Evolutionary conservation across 495 filamentous ascomycete genomes (phyloP), one percentile per base, ranked within the genome.

Genomic region (Daldinia decipiens): DNA sequence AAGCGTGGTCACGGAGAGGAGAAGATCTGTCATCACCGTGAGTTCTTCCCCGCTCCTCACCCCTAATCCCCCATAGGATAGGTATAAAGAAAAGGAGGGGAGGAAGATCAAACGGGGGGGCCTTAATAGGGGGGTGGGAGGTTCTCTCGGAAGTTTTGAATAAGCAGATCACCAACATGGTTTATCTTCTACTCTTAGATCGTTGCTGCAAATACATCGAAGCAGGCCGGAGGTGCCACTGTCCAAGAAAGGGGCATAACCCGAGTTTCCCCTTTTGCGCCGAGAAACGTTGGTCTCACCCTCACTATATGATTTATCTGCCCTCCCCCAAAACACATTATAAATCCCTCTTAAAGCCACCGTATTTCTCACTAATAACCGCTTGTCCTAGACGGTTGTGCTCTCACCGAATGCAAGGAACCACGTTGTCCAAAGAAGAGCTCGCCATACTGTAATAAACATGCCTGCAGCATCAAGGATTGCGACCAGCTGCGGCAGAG

Each of bases 1-100:
- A 68, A 65, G 60, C 70, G 70, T 5, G 70, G 70, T 2, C 65
- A 72, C 12, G 70, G 70, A n/a, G 60, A 68, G 40, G 65, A 72
- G n/a, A 56, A 60, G 50, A 65, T 68, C 12, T 71, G 67, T 17
- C 62, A 59, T 51, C 63, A 67, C 26, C 66, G 71, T 66, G 47
- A 69, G 66, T 70, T 17, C 6, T 6, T 1, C 7, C 29, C 24
- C 5, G 17, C 9, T 26, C 17, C 29, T 27, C n/a, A 13, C 19
- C 38, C 9, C 32, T 34, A 4, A 34, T 34, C 32, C 32, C 12
- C 5, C 2, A 13, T 2, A 36, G 12, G 34, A 36, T 13, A 36
- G 34, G 34, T 36, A 36, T 4, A 36, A 36, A 36, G 11, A 36
- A 36, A 36, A 13, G 12, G 12, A 36, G 34, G 34, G 5, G 34